Evolutionary conservation across 2,329 filamentous ascomycete species (phyloP), one percentile per base, ranked within the genome.

Genomic region (Neonectria ditissima): DNA sequence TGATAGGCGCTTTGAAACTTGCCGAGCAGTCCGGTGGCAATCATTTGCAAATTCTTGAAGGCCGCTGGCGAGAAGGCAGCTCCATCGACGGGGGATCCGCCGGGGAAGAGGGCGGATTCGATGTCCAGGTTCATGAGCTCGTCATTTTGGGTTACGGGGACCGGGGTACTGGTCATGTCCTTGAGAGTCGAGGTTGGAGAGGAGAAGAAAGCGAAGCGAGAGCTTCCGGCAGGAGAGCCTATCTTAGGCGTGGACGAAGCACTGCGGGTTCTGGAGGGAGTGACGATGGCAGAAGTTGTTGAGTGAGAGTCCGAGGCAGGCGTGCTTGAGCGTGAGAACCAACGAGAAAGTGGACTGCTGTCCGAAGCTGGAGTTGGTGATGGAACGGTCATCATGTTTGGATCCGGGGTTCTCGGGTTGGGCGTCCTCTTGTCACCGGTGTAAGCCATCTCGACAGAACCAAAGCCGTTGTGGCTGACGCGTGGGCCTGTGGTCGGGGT

Each of bases 1-100:
- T 85, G 84, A 74, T 90, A 90, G 30, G 87, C 88, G 11, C 76
- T 77, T 69, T 90, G 89, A 67, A 90, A 84, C 72, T 81, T 84
- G 22, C 78, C 79, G 24, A 91, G 74, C 5, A 90, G 76, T 4
- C 85, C 84, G 5, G 80, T 78, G 3, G 89, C 88, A 60, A 87
- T 88, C 66, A 79, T 76, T 62, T 87, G 86, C n/a, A 89, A 80
- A 72, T 87, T 89, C 73, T 87, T 88, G 77, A 84, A 90, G 10
- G 85, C 84, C 0, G 85, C 81, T 0, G 87, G 87, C 1, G 87
- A 88, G 74, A 88, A 87, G 1, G 83, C 72, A 43, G 87, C 84
- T 39, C 80, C 76, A 13, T 83, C 80, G 0, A 71, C 68, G 1
- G 84, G 79, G 0, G 78, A 70, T 2, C 79, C 78, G 1, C 76